A percentile compares a stretch with the other conserved stretches of the same genome.
Evolutionary conservation across 306 rosid species (phyloP).

Genomic region (Acmispon strigosus): DNA sequence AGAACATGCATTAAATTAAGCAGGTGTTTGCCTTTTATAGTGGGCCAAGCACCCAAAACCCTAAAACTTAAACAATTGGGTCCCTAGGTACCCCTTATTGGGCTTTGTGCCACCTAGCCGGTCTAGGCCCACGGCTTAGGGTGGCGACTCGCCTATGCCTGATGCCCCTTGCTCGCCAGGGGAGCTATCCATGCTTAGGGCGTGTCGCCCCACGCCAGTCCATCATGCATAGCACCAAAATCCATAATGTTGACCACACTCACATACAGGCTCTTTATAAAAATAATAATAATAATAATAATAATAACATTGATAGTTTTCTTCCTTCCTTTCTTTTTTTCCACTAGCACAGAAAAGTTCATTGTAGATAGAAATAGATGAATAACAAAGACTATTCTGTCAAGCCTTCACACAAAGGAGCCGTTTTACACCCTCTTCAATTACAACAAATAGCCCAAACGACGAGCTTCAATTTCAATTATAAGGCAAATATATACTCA

Average conservation of each 20-base stretch:
- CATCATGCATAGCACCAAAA: neutral
- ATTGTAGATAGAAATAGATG: neutral
- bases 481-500: neutral
- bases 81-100: no score
- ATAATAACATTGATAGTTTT: no score
- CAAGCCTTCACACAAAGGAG: neutral
- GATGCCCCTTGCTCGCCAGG: no score
- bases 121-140: no score
- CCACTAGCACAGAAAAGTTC: neutral
- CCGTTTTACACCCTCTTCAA: neutral
- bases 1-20: no score
- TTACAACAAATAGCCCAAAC: neutral
- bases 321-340: neutral
- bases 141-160: no score
- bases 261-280: neutral
- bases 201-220: no score
- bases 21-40: no score
- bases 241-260: neutral
- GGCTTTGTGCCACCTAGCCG: no score
- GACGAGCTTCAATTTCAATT: neutral
- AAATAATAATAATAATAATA: neutral
- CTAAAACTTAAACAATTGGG: no score
- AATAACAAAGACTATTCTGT: neutral
- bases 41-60: no score
- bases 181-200: no score